Evolutionary conservation across 768 basidiomycete genomes (phyloP).

Genomic region (Hygrophoropsis aurantiaca): DNA sequence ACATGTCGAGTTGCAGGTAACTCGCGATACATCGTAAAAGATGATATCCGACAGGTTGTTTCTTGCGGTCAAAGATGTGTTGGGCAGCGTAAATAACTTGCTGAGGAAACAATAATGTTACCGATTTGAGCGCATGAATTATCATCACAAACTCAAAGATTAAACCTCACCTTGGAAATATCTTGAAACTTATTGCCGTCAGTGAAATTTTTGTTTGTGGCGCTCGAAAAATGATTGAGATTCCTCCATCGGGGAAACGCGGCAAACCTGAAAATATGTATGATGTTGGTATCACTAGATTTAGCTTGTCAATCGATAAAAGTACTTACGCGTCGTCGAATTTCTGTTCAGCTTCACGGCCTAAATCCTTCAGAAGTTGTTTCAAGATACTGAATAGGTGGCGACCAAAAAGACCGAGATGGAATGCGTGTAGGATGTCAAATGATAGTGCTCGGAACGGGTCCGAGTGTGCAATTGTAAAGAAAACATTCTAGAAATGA

Average conservation of each 20-base stretch:
- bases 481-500: conserved; percentile 37
- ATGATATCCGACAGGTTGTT: conserved; percentile 16
- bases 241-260: conserved; percentile 32
- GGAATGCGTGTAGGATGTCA: conserved; percentile 38
- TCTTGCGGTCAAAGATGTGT: background rate
- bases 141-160: background rate
- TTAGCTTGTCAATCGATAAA: conserved; percentile 1
- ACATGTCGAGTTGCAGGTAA: conserved; percentile 32
- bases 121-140: background rate
- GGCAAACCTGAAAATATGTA: conserved; percentile 18
- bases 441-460: conserved; percentile 32
- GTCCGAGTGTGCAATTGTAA: conserved; percentile 33
- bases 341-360: conserved; percentile 1
- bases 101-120: background rate
- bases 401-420: conserved; percentile 29
- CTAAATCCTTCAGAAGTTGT: conserved; percentile 9
- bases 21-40: conserved; percentile 28
- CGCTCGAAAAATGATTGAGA: conserved; percentile 30
- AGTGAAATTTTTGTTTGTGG: conserved; percentile 26
- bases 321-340: conserved; percentile 24
- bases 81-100: conserved; percentile 3
- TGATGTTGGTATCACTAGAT: background rate
- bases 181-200: conserved; percentile 38
- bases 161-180: conserved; percentile 30
- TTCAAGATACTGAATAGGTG: conserved; percentile 32